Evolutionary conservation across 257 asterid species (phyloP), one percentile per base, ranked within the genome.

Genomic region (Solanum paucissectum): DNA sequence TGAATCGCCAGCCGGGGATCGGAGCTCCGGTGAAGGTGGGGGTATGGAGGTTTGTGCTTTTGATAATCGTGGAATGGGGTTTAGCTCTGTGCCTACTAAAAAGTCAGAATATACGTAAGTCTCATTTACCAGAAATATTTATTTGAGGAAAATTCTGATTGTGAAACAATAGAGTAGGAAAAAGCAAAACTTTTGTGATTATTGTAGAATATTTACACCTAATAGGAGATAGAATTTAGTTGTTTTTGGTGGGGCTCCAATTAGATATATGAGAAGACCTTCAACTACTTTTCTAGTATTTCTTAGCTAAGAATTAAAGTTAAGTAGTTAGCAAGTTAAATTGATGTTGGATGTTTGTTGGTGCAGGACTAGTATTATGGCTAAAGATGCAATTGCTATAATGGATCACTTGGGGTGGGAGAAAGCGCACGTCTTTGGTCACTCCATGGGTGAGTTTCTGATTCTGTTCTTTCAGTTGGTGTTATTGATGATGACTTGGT

Each of bases 11-110:
- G 77, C 82, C 79, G 92, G 84, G 38, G 93, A 91, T 89, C 88
- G 91, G 91, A 88, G 89, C 88, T 71, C 77, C 68, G 91, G 64
- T 36, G 88, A 66, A 9, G 90, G 25, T 37, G 81, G 23, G 62
- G 98, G 90, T 60, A 88, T 92, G 86, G 97, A 97, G 93, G 97
- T 97, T 58, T 97, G 99, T 86, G 98, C 98, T 62, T 93, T 97
- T 82, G 99, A 97, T 91, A 97, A 97, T 85, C 98, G 99, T n/a
- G 99, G 99, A 89, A 91, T 97, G 94, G 99, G 99, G 23, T 94
- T 86, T 87, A 97, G 99, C 93, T 94, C 99, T 71, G 90, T 97
- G 74, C 99, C 99, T 81, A 92, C 93, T 68, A 93, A 95, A 87
- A 96, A 94, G 83, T 89, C 98, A 3, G 94, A 96, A 81, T 97